Conservation (phyloP, 2,329 filamentous ascomycete species). For the Beauveria varroae region DNA sequence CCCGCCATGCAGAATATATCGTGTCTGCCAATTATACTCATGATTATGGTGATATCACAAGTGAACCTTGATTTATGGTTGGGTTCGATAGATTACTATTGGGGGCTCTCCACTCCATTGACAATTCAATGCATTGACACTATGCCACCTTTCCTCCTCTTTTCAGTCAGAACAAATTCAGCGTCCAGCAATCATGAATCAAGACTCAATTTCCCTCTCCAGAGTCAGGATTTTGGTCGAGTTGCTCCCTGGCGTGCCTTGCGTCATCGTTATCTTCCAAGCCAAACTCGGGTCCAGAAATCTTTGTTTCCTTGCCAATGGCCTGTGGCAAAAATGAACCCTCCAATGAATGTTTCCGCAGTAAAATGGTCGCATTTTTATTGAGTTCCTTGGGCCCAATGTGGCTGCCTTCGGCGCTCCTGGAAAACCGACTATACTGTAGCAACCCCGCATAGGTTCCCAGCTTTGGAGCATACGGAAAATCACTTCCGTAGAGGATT, state of each 20-base stretch:
- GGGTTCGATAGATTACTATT: too few species aligned
- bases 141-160: too few species aligned
- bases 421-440: background rate
- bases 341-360: background rate
- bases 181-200: too few species aligned
- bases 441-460: background rate
- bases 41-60: too few species aligned
- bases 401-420: background rate
- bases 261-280: background rate
- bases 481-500: background rate
- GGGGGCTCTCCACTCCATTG: too few species aligned
- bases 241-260: background rate
- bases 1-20: too few species aligned
- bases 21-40: too few species aligned
- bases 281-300: background rate
- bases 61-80: too few species aligned
- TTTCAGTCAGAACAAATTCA: too few species aligned
- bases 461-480: background rate
- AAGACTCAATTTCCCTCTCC: too few species aligned
- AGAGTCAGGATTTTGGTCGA: background rate
- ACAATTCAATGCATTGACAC: too few species aligned
- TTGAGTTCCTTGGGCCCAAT: background rate
- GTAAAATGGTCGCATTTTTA: background rate
- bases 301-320: background rate
- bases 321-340: background rate